A percentile compares a stretch with the other conserved stretches of the same genome.
phyloP scores from a whole-genome alignment of 768 basidiomycete genomes.

The Rhizopogon roseolus region DNA sequence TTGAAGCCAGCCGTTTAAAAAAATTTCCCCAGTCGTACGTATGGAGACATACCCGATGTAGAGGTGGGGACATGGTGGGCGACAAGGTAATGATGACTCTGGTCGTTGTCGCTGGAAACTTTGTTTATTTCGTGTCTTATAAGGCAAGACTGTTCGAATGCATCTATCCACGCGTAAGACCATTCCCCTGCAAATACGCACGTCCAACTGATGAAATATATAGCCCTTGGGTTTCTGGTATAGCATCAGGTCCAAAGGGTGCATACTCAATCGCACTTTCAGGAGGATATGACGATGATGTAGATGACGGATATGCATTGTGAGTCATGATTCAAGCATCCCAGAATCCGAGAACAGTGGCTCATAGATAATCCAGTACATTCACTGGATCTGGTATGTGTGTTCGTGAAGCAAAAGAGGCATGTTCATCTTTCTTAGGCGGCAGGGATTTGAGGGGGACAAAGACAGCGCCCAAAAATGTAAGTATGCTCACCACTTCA shows the following conservation, averaged over 20 bases:
- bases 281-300: slow-evolving; percentile 85
- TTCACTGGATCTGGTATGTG: slow-evolving; percentile 69
- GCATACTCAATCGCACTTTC: slow-evolving; percentile 85
- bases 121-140: not conserved
- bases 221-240: slow-evolving; percentile 84
- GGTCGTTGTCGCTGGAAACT: not conserved
- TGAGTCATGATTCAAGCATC: slow-evolving; percentile 33
- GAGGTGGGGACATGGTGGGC: slow-evolving; percentile 84
- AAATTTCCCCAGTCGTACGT: slow-evolving; percentile 55
- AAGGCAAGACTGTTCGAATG: slow-evolving; percentile 62
- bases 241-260: slow-evolving; percentile 54
- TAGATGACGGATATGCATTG: slow-evolving; percentile 81
- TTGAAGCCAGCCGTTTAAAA: slow-evolving; percentile 13
- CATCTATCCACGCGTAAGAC: slow-evolving; percentile 82
- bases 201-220: not conserved
- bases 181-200: not conserved
- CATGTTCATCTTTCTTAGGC: slow-evolving; percentile 35
- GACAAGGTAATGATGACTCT: slow-evolving; percentile 39
- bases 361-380: slow-evolving; percentile 41
- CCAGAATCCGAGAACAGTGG: not conserved
- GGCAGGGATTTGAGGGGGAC: slow-evolving; percentile 88
- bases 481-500: slow-evolving; percentile 24
- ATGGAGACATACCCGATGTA: slow-evolving; percentile 76
- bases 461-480: slow-evolving; percentile 78
- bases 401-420: not conserved